These are phyloP conservation scores for Botryotinia narcissicola DNA, from an alignment of 2,329 filamentous ascomycete species.

Conservation along the genomic window DNA sequence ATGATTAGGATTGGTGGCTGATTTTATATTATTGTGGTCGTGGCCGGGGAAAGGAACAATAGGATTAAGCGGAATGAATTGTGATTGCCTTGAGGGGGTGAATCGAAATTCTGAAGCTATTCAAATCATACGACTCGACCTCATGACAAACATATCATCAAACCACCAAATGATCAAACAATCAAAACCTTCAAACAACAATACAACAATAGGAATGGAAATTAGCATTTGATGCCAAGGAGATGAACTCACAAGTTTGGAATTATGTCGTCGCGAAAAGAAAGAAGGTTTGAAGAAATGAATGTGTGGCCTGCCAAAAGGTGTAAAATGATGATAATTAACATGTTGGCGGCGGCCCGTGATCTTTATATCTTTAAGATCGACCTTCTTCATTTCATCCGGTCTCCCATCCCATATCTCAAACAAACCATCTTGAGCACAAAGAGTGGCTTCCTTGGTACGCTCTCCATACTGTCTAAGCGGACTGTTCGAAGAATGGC, in stretches of 20 bases:
- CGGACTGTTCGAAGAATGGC: not conserved
- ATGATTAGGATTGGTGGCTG: not conserved
- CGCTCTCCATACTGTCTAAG: conserved; percentile 6
- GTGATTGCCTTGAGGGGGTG: not conserved
- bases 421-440: conserved; percentile 10
- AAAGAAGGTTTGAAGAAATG: conserved; percentile 9
- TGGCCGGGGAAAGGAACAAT: not conserved
- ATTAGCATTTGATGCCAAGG: not conserved
- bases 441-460: conserved; percentile 9
- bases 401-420: conserved; percentile 13
- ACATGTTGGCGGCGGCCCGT: not conserved
- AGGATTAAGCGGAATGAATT: not conserved
- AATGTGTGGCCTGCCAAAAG: conserved; percentile 8
- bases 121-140: conserved; percentile 8
- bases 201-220: not conserved
- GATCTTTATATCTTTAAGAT: conserved; percentile 3
- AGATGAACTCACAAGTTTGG: conserved; percentile 3
- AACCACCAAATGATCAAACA: conserved; percentile 4
- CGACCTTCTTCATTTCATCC: not conserved
- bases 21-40: not conserved
- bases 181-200: not conserved
- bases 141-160: not conserved
- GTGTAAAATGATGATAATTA: not conserved
- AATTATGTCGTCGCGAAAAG: conserved; percentile 5
- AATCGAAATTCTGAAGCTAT: conserved; percentile 16